Evolutionary conservation across 805 yeast genomes (phyloP).

Genomic region (Pichia ethanolica): DNA sequence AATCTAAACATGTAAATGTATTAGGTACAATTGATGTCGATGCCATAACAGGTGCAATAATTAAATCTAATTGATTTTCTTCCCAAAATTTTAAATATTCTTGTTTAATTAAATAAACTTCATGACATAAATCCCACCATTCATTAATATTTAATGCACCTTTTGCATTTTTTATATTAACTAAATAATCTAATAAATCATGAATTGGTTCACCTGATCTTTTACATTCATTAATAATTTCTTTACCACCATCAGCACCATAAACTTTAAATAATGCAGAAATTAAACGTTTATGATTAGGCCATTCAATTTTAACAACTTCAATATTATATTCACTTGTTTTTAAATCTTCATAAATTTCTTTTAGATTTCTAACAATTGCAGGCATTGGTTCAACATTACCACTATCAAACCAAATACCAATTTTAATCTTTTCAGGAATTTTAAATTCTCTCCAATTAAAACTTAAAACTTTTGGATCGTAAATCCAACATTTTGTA

Average conservation of each 20-base stretch:
- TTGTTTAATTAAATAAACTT: constrained; percentile 28
- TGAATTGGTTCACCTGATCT: constrained; percentile 21
- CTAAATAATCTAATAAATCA: constrained; percentile 15
- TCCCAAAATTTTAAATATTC: constrained; percentile 30
- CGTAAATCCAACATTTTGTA: constrained; percentile 42
- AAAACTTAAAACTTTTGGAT: constrained; percentile 36
- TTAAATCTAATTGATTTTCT: constrained; percentile 31
- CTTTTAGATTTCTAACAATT: constrained; percentile 36
- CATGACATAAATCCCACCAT: constrained; percentile 36
- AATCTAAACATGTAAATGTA: constrained; percentile 28
- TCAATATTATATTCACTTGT: constrained; percentile 35
- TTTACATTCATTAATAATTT: constrained; percentile 14
- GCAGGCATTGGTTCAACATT: constrained; percentile 45
- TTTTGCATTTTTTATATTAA: not conserved
- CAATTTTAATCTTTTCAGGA: constrained; percentile 32
- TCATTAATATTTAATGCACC: constrained; percentile 16
- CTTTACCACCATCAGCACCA: constrained; percentile 36
- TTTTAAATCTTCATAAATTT: constrained; percentile 19
- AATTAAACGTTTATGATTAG: constrained; percentile 27
- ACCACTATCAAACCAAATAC: constrained; percentile 36
- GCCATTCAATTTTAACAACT: constrained; percentile 41
- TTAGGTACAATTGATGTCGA: constrained; percentile 31
- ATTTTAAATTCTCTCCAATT: constrained; percentile 34
- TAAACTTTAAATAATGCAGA: constrained; percentile 28
- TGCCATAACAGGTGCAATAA: constrained; percentile 35